These are phyloP conservation scores for Murraya koenigii DNA, from an alignment of 345 rosid genomes.

Conservation along the genomic window DNA sequence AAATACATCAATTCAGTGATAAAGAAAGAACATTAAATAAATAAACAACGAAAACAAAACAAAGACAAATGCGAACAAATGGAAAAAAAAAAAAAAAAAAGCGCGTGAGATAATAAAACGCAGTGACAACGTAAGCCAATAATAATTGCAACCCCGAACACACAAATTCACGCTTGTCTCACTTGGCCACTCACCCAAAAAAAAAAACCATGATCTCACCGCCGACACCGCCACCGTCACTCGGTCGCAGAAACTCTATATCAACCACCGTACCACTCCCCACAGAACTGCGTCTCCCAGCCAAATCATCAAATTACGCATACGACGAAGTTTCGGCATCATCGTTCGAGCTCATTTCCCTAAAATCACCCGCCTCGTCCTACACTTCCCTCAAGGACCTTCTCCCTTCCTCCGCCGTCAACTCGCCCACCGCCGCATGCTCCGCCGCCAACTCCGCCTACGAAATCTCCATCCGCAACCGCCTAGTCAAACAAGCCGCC, in stretches of 20 bases:
- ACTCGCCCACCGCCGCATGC: slow-evolving; percentile 44
- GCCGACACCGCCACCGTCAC: background rate
- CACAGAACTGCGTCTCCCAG: background rate
- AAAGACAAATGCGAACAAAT: too few relatives aligned
- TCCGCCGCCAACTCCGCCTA: slow-evolving; percentile 30
- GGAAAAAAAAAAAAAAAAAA: too few relatives aligned
- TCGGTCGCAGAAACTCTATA: slow-evolving; percentile 46
- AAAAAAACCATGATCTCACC: slow-evolving; percentile 7
- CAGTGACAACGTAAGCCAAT: too few relatives aligned
- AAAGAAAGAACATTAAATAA: background rate
- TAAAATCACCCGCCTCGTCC: slow-evolving; percentile 36
- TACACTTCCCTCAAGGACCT: slow-evolving; percentile 85
- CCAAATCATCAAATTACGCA: slow-evolving; percentile 13
- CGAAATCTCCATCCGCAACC: slow-evolving; percentile 79
- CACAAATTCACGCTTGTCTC: too few relatives aligned
- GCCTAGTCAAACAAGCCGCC: slow-evolving; percentile 84
- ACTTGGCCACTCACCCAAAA: background rate
- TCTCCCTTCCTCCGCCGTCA: slow-evolving; percentile 47
- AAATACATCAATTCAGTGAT: background rate
- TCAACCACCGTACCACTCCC: slow-evolving; percentile 25
- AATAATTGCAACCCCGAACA: background rate
- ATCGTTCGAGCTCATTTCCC: slow-evolving; percentile 33
- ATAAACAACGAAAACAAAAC: background rate
- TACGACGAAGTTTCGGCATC: slow-evolving; percentile 11
- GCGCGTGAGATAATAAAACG: too few relatives aligned